phyloP scores from a whole-genome alignment of 129 eudicot species.

The Erigeron canadensis region DNA sequence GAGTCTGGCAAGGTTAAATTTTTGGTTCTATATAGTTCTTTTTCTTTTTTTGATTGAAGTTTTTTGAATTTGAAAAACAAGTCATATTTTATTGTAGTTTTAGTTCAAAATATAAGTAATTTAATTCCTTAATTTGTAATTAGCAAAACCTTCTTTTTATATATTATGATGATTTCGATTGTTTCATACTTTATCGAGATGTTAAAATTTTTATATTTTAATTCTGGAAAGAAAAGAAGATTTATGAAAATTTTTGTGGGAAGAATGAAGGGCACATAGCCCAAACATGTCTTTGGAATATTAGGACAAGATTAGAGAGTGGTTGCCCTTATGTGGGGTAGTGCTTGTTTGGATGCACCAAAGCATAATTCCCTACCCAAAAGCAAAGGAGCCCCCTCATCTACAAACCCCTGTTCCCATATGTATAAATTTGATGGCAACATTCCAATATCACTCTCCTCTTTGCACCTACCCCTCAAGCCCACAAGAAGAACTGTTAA shows the following conservation, averaged over 20 bases:
- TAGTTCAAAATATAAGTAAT: too few relatives aligned
- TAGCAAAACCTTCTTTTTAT: too few relatives aligned
- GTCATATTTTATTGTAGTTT: too few relatives aligned
- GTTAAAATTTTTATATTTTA: not conserved
- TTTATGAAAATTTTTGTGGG: conserved; percentile 12
- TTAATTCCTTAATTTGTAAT: too few relatives aligned
- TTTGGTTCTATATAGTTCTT: too few relatives aligned
- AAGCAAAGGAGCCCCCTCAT: conserved; percentile 46
- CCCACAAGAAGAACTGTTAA: not conserved
- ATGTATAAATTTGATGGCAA: conserved; percentile 62
- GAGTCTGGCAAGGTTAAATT: too few relatives aligned
- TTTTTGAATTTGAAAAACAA: too few relatives aligned
- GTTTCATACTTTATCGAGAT: not conserved
- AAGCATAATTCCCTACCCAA: conserved; percentile 59
- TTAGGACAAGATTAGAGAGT: conserved; percentile 60
- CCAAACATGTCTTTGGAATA: conserved; percentile 71
- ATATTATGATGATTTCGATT: not conserved
- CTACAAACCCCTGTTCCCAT: conserved; percentile 60
- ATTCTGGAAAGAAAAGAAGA: not conserved
- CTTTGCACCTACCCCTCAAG: conserved; percentile 10
- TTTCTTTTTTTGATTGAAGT: too few relatives aligned
- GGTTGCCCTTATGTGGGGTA: conserved; percentile 58
- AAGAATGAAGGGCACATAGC: conserved; percentile 43
- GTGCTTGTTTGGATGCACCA: conserved; percentile 51
- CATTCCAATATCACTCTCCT: conserved; percentile 52